Evolutionary conservation across 2,329 filamentous ascomycete species (phyloP).

Genomic region (Xylariaceae sp.): DNA sequence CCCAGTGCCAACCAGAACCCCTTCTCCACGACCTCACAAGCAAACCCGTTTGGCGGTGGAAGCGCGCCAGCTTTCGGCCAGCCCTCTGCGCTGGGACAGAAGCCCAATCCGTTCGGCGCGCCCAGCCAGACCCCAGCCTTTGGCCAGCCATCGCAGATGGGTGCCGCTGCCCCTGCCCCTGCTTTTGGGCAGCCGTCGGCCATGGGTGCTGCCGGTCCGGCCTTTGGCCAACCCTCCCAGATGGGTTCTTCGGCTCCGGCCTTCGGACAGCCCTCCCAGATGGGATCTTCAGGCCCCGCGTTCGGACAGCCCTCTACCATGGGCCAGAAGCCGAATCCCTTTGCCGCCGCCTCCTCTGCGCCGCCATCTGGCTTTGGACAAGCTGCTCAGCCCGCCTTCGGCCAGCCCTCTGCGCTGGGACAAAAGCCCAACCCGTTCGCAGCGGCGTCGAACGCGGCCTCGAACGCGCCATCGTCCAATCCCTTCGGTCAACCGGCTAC

Average conservation of each 20-base stretch:
- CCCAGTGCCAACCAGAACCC: conserved; percentile 29
- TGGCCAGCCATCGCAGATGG: conserved; percentile 15
- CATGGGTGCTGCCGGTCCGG: conserved; percentile 19
- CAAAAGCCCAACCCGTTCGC: conserved; percentile 19
- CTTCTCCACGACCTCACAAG: conserved; percentile 28
- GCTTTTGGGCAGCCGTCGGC: conserved; percentile 19
- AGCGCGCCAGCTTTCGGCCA: conserved; percentile 24
- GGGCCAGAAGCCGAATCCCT: conserved; percentile 25
- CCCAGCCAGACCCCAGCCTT: conserved; percentile 5
- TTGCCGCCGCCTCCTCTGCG: conserved; percentile 12
- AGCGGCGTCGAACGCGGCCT: conserved; percentile 1
- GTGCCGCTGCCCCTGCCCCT: conserved; percentile 3
- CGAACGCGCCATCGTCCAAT: neutral
- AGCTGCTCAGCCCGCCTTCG: conserved; percentile 27
- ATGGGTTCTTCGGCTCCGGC: conserved; percentile 21
- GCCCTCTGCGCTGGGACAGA: conserved; percentile 14
- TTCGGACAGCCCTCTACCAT: conserved; percentile 28
- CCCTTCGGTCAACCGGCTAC: conserved; percentile 4
- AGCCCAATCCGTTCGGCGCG: conserved; percentile 8
- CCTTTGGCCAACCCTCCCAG: conserved; percentile 25
- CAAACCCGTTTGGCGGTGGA: conserved; percentile 21
- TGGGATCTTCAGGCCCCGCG: conserved; percentile 22
- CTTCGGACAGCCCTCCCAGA: conserved; percentile 25
- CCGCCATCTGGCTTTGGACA: conserved; percentile 26
- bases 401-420: conserved; percentile 28